Evolutionary conservation across 1,139 yeast genomes (phyloP).

Genomic region (Diutina pseudorugosa): DNA sequence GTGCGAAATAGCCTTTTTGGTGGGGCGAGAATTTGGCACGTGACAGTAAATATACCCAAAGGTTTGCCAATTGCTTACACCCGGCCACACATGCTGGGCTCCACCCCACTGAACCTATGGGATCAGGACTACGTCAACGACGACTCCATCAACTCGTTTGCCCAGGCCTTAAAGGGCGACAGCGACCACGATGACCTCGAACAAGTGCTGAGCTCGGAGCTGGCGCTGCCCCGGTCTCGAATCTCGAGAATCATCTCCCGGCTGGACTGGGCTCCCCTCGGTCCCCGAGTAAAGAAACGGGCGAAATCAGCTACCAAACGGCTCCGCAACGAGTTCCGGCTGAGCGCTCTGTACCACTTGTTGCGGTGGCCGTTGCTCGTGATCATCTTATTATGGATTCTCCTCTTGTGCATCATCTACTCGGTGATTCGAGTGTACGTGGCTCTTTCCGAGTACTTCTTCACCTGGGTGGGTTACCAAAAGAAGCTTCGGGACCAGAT

Average conservation of each 20-base stretch:
- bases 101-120: not conserved
- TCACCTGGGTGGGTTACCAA: constrained; percentile 52
- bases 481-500: constrained; percentile 36
- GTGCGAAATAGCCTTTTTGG: not conserved
- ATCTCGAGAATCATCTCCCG: constrained; percentile 33
- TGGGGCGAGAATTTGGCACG: not conserved
- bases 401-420: constrained; percentile 37
- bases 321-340: constrained; percentile 31
- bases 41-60: not conserved
- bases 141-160: constrained; percentile 27
- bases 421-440: constrained; percentile 47
- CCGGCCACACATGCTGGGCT: not conserved
- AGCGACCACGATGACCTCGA: constrained; percentile 15
- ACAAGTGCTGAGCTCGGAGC: constrained; percentile 4
- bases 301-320: constrained; percentile 9
- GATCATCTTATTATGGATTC: constrained; percentile 42
- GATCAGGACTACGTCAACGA: constrained; percentile 24
- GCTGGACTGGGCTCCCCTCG: constrained; percentile 59
- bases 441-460: constrained; percentile 46
- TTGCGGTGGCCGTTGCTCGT: constrained; percentile 57
- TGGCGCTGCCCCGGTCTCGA: constrained; percentile 5
- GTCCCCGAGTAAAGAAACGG: constrained; percentile 10
- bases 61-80: not conserved
- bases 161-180: constrained; percentile 29
- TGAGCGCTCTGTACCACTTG: constrained; percentile 37